Evolutionary conservation across 2,329 filamentous ascomycete species (phyloP), one percentile per base, ranked within the genome.

Genomic region (Talaromyces sp.): DNA sequence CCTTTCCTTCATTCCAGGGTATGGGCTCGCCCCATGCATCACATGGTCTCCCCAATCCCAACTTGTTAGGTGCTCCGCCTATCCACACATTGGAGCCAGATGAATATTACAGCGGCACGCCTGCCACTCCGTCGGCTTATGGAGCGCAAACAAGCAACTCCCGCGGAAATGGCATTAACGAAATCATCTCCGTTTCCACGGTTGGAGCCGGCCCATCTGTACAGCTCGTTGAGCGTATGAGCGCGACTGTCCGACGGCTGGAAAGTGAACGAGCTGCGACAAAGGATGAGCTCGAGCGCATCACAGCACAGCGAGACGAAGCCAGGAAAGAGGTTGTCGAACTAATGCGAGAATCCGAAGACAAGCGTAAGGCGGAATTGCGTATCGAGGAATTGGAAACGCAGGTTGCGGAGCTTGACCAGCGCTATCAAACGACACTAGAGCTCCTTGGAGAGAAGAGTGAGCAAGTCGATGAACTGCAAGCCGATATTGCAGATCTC

Each of bases 371-470:
- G 1, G 85, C 86, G 2, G 85, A 87, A 14, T 77, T 81, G 61
- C 86, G 84, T 66, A 84, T 93, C 0, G 80, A 82, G 22, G 83
- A 85, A 66, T 77, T 97, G 14, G 89, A 96, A 76, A 80, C 78
- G 54, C 86, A 92, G 70, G 81, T 97, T 59, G 80, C 79, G 33
- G 85, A 87, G 48, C 82, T 97, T 68, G 88, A 91, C 72, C 82
- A 87, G 67, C 84, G 94, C 71, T 97, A 98, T 75, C 88, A 96
- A 75, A 95, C 93, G 14, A 96, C 92, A 66, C 82, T 99, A 62
- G 93, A 98, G 80, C 89, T 98, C 87, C 80, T 99, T 64, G 95
- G 95, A 1, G 95, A 99, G 85, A 97, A 97, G 85, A 97, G 92
- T 77, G 95, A 99, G 82, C 82, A 90, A 73, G 93, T 97, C 2